Base-by-base conservation (phyloP, 1,139 yeast species). In the Lodderomyces parapsilosis region DNA sequence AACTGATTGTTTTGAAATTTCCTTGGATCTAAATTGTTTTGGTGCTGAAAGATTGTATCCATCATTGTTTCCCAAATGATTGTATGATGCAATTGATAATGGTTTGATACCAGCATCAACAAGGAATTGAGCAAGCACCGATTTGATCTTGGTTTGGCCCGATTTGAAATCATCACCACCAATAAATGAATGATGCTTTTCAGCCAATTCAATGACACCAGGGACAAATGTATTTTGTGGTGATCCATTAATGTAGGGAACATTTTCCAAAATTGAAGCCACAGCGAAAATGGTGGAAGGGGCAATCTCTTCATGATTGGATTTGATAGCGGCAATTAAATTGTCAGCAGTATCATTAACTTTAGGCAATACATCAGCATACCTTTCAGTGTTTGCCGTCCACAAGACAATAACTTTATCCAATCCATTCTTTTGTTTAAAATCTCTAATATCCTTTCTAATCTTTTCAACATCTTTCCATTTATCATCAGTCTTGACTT, bases 61-160 rank as follows among this genome's bases (percentile, higher is more conserved):
- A 65, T 91, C 98, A 62, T 91, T 91, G 76, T 91, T 91, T 65
- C 98, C 98, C 65, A 91, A 78, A 68, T 91, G 98, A 70, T 91
- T 91, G 73, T 91, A 91, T 19, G 96, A 88, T 32, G 97, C 97
- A 64, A 91, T 86, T 24, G 96, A 89, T 38, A 86, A 74, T 36
- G 97, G 97, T 68, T 88, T 86, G 66, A 91, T 91, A 73, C 98
- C 98, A 39, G 98, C 98, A 66, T 91, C 98, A 47, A 91, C 97
- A 58, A 91, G 77, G 66, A 85, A 91, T 72, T 91, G 97, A 18
- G 97, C 96, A 66, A 91, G 77, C 20, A 91, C 98, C 19, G 96
- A 89, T 74, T 91, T 91, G 60, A 91, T 71, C 71, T 91, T 91
- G 52, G 98, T 91, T 74, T 91, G 98, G 48, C 98, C 98, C 58